phyloP scores from a whole-genome alignment of 2,329 filamentous ascomycete genomes.

The Hirsutella thompsonii region DNA sequence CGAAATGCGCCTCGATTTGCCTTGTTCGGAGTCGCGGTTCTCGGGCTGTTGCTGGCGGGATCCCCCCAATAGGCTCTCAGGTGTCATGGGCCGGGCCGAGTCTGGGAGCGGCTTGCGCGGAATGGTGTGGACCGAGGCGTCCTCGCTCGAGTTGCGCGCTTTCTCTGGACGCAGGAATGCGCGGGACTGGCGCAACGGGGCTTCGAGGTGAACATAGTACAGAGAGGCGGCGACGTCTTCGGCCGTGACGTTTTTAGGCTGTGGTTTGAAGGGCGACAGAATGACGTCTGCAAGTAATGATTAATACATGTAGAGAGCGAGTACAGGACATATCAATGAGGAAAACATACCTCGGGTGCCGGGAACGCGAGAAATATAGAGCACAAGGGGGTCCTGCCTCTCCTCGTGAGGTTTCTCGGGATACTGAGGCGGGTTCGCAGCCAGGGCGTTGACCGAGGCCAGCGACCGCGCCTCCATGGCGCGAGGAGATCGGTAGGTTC shows the following conservation, averaged over 20 bases:
- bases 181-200: conserved; percentile 34
- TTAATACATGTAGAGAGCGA: neutral
- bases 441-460: conserved; percentile 64
- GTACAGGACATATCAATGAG: neutral
- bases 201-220: conserved; percentile 72
- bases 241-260: conserved; percentile 74
- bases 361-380: conserved; percentile 90
- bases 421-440: conserved; percentile 77
- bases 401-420: conserved; percentile 62
- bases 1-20: conserved; percentile 9
- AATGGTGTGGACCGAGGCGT: conserved; percentile 32
- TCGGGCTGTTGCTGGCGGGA: conserved; percentile 1
- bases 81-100: conserved; percentile 13
- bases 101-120: conserved; percentile 38
- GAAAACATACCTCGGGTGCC: conserved; percentile 62
- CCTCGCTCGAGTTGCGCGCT: conserved; percentile 28
- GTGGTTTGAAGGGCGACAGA: conserved; percentile 80
- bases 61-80: conserved; percentile 9
- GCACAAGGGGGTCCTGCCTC: conserved; percentile 56
- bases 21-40: conserved; percentile 4
- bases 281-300: conserved; percentile 59
- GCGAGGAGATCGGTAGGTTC: no score
- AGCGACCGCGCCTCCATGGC: conserved; percentile 71
- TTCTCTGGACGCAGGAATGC: conserved; percentile 14
- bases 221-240: conserved; percentile 79